These are phyloP conservation scores for Fusarium sp. DNA, from an alignment of 2,329 filamentous ascomycete genomes.

Conservation along the genomic window DNA sequence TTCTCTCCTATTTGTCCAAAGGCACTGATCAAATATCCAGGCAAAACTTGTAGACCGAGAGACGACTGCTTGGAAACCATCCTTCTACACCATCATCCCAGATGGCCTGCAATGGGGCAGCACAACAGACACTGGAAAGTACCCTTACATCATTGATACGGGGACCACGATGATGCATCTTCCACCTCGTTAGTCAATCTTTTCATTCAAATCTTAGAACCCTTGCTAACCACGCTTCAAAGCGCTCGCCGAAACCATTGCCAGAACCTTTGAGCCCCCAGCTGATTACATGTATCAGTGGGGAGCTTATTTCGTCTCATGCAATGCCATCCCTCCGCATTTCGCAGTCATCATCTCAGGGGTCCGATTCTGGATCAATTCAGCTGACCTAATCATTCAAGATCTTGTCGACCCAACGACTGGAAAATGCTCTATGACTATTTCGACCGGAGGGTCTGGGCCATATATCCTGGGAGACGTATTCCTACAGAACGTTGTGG, in stretches of 20 bases:
- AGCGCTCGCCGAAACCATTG: slow-evolving; percentile 66
- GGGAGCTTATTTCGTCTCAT: slow-evolving; percentile 65
- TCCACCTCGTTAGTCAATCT: slow-evolving; percentile 60
- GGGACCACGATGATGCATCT: slow-evolving; percentile 67
- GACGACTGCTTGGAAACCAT: slow-evolving; percentile 61
- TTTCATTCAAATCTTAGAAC: no score
- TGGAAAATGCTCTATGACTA: slow-evolving; percentile 64
- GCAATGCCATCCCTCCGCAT: slow-evolving; percentile 62
- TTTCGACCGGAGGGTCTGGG: slow-evolving; percentile 61
- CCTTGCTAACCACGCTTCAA: slow-evolving; percentile 5
- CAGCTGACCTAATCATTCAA: slow-evolving; percentile 64
- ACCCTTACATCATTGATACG: slow-evolving; percentile 67
- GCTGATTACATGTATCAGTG: slow-evolving; percentile 64
- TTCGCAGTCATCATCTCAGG: slow-evolving; percentile 63
- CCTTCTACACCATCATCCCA: slow-evolving; percentile 68
- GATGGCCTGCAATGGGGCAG: slow-evolving; percentile 64
- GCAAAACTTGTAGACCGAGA: slow-evolving; percentile 59
- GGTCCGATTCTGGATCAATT: slow-evolving; percentile 63
- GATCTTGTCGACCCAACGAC: slow-evolving; percentile 61
- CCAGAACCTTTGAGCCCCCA: slow-evolving; percentile 62
- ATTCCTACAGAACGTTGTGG: slow-evolving; percentile 67
- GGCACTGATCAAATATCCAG: slow-evolving; percentile 50
- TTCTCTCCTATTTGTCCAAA: not conserved
- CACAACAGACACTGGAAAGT: slow-evolving; percentile 59
- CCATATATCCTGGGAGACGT: slow-evolving; percentile 66